Base-by-base conservation (phyloP, 306 rosid species). In the Phaseolus lunatus region DNA sequence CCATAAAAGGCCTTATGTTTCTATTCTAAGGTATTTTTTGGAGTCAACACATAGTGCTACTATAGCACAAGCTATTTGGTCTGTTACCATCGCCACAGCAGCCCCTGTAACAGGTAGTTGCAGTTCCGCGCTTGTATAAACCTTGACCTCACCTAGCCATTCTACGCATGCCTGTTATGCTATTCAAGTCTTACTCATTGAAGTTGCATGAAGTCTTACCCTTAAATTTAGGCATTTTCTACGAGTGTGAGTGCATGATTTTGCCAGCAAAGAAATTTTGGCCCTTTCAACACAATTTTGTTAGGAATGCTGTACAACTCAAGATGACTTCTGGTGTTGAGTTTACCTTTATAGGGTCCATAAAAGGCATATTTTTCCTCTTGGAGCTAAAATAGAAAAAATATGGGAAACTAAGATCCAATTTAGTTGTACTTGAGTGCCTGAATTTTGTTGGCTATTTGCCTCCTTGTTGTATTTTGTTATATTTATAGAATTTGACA, bases 171-270 rank as follows among this genome's bases (percentile, higher is more conserved):
- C 49, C 26, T 3, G 65, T 35, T 58, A 11, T 58, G 33, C 23
- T 53, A 53, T 71, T 62, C 18, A 5, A 14, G 44, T 47, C 58
- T 58, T 72, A 49, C 31, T 77, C 68, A 29, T 29, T 77, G 70
- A 64, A 33, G 37, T 78, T 64, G 18, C 77, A 53, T 63, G 71
- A 27, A 75, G 69, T 53, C 75, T 23, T 13, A 22, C 74, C 35
- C 75, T 72, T 66, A 16, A 37, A 49, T 37, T 56, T 78, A 13
- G 57, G 58, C 7, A 7, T n/a, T 16, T 52, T 73, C 70, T 13
- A 29, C 33, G 13, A 44, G 74, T 72, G 20, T 50, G 57, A 43
- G 48, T 23, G 75, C 59, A 54, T 26, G 41, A 37, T 18, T 59
- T 27, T 62, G 56, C 67, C 45, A 54, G 67, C 27, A 53, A 59